A percentile compares a stretch with the other conserved stretches of the same genome.
Conservation (phyloP, 2,329 filamentous ascomycete species). For the Alternaria rosae region DNA sequence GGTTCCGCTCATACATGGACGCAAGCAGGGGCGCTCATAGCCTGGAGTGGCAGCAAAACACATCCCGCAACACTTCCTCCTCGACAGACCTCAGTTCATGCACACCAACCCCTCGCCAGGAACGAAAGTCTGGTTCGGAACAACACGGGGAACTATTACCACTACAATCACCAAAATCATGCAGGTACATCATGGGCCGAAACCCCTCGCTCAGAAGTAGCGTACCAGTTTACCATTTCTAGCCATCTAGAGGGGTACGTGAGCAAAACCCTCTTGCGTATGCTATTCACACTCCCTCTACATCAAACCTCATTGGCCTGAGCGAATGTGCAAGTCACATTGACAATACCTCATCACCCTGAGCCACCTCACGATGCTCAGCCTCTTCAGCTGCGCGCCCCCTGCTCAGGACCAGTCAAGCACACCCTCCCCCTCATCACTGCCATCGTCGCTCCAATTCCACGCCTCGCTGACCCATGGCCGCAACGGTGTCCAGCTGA, state of each 20-base stretch:
- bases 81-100: not conserved
- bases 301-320: not conserved
- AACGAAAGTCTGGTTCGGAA: not conserved
- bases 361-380: not conserved
- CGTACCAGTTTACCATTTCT: not conserved
- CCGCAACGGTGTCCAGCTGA: constrained; percentile 4
- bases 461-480: not conserved
- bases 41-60: not conserved
- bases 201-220: not conserved
- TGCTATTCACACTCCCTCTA: not conserved
- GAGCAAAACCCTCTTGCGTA: not conserved
- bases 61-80: not conserved
- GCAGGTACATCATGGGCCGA: not conserved
- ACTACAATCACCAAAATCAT: not conserved
- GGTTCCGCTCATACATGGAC: not conserved
- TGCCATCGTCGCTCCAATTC: not conserved
- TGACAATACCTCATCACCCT: not conserved
- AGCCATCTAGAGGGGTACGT: not conserved
- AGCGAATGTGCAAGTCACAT: not conserved
- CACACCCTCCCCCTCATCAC: not conserved
- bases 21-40: not conserved
- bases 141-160: not conserved
- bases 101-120: not conserved
- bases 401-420: not conserved
- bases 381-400: not conserved